Conservation (phyloP, 306 rosid genomes). For the Dicorynia guianensis region DNA sequence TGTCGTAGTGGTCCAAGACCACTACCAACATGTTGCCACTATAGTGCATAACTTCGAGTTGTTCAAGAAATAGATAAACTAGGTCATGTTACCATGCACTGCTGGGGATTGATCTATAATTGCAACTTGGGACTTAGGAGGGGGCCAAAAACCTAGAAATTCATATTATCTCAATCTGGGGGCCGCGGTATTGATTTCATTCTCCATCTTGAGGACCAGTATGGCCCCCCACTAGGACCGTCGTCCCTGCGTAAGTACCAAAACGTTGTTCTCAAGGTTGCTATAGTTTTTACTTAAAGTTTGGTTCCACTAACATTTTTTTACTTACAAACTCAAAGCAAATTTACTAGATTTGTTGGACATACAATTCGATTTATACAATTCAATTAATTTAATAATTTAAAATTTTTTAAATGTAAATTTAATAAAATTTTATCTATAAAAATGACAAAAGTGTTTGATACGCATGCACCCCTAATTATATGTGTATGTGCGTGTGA, state of each 20-base stretch:
- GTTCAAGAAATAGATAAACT: conserved; percentile 26
- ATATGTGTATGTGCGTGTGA: conserved; percentile 46
- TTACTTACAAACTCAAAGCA: too few relatives aligned
- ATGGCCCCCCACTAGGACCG: background rate
- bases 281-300: conserved; percentile 19
- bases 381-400: too few relatives aligned
- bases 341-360: too few relatives aligned
- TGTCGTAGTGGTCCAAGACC: conserved; percentile 39
- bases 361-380: too few relatives aligned
- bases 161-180: conserved; percentile 24
- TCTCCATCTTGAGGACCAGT: background rate
- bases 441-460: too few relatives aligned
- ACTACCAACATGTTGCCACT: conserved; percentile 31
- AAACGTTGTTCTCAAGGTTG: conserved; percentile 38
- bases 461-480: background rate
- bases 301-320: too few relatives aligned
- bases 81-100: conserved; percentile 10
- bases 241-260: background rate
- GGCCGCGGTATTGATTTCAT: conserved; percentile 13
- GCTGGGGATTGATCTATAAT: conserved; percentile 26
- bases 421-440: too few relatives aligned
- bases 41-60: conserved; percentile 32
- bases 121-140: conserved; percentile 13
- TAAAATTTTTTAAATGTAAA: too few relatives aligned
- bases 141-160: conserved; percentile 33